Conservation (phyloP, 805 yeast species). For the Lipomyces yamanashiensis region DNA sequence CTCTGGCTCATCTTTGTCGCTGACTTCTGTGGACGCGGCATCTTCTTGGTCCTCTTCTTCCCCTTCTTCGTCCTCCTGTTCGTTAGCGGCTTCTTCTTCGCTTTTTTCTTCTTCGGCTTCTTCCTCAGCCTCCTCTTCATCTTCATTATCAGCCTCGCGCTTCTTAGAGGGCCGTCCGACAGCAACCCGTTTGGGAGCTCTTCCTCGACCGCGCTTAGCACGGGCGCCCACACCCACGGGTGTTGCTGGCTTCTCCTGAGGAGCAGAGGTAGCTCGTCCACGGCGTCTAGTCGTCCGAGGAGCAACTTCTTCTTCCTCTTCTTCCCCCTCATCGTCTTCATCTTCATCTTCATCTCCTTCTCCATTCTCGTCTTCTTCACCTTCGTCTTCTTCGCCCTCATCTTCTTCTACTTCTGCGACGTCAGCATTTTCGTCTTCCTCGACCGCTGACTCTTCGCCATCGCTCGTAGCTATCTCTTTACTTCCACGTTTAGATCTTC, state of each 20-base stretch:
- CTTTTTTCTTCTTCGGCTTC: conserved; percentile 12
- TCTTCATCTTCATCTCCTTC: conserved; percentile 30
- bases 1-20: conserved; percentile 28
- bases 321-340: conserved; percentile 14
- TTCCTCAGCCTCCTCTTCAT: conserved; percentile 15
- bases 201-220: conserved; percentile 15
- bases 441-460: conserved; percentile 14
- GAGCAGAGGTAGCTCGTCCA: conserved; percentile 7
- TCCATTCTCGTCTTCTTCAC: conserved; percentile 19
- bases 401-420: conserved; percentile 9
- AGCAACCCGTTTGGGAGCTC: conserved; percentile 8
- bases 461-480: conserved; percentile 17
- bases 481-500: conserved; percentile 21
- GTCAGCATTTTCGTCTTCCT: conserved; percentile 14
- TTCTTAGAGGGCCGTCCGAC: conserved; percentile 9
- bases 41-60: conserved; percentile 20
- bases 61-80: conserved; percentile 6
- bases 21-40: conserved; percentile 20
- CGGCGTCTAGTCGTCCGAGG: conserved; percentile 20
- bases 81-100: conserved; percentile 12
- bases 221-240: conserved; percentile 3
- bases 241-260: not conserved
- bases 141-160: conserved; percentile 5
- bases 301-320: conserved; percentile 29
- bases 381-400: not conserved